Base-by-base conservation (phyloP, 2,329 filamentous ascomycete species). In the Bisporella sp. region DNA sequence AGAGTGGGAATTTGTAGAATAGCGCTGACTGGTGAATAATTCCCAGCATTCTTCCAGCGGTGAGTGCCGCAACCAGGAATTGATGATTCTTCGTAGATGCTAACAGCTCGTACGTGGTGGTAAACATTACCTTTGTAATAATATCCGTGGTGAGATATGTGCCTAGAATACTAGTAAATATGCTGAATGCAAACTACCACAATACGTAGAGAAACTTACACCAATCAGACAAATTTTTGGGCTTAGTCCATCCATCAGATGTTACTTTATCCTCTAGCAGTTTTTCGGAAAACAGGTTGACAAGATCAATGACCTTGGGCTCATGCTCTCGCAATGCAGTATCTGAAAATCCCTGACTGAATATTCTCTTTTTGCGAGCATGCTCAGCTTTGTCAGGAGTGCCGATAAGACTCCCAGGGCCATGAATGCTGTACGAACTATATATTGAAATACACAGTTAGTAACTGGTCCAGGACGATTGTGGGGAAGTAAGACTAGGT, bases 31-130 rank as follows among this genome's bases (percentile, higher is more conserved):
- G 8, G 8, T 37, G 35, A 9, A 9, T 37, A 37, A n/a, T 21
- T 21, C 21, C n/a, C 35, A 9, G 35, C 35, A 9, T 37, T 37
- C 35, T 37, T 37, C n/a, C 8, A 37, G 35, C 4, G 8, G n/a
- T 45, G 57, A 82, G 81, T 11, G 89, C 80, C 39, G 89, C 67
- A 28, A 81, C 76, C 47, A 87, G 74, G 28, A 85, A 82, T 56
- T 85, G 84, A 31, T 83, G 72, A 65, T 85, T 84, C 40, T 81
- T 76, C 54, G 68, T 49, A 57, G 67, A 49, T 63, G 69, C 56
- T 52, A 76, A 62, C 71, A 50, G 8, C 46, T 57, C 28, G 42
- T 51, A 50, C 8, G 42, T 28, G 11, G 30, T 3, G 2, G 45
- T 32, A 46, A 58, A 62, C 1, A 58, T 51, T 1, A 65, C 48